Conservation (phyloP, 1,284 basidiomycete genomes). For the Meripilus lineatus region DNA sequence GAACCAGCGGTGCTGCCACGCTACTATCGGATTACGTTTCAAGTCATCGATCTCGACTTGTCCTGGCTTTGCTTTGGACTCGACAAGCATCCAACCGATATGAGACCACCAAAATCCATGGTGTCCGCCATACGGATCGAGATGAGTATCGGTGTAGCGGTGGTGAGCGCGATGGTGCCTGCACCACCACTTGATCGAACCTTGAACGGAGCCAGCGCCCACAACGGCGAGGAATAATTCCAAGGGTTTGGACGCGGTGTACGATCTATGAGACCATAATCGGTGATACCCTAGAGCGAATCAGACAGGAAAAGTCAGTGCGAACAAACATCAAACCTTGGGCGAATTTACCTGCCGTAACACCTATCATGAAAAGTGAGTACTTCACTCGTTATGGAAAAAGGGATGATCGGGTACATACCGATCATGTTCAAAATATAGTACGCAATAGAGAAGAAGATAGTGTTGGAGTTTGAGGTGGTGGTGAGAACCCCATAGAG, state of each 20-base stretch:
- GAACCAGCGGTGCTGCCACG: slow-evolving; percentile 82
- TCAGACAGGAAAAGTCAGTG: not conserved
- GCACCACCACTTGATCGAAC: slow-evolving; percentile 90
- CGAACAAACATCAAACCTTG: too few species aligned
- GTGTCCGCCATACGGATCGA: slow-evolving; percentile 86
- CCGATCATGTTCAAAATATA: slow-evolving; percentile 58
- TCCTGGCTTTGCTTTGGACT: slow-evolving; percentile 73
- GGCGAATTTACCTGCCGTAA: slow-evolving; percentile 22
- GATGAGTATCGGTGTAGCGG: slow-evolving; percentile 85
- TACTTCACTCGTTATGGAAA: not conserved
- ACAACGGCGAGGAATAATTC: slow-evolving; percentile 73
- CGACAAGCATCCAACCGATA: slow-evolving; percentile 87
- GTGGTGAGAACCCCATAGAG: slow-evolving; percentile 15
- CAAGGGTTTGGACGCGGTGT: slow-evolving; percentile 72
- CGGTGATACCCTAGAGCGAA: slow-evolving; percentile 73
- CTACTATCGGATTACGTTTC: slow-evolving; percentile 65
- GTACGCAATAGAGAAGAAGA: slow-evolving; percentile 42
- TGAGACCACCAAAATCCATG: slow-evolving; percentile 74
- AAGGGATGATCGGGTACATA: slow-evolving; percentile 10
- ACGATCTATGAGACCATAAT: slow-evolving; percentile 87
- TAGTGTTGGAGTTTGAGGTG: slow-evolving; percentile 35
- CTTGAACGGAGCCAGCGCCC: slow-evolving; percentile 86
- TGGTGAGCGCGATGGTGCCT: slow-evolving; percentile 87
- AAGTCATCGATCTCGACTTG: slow-evolving; percentile 78
- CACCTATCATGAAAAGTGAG: slow-evolving; percentile 14